These are phyloP conservation scores for Erythrophleum ivorense DNA, from an alignment of 331 rosid species.

Conservation along the genomic window DNA sequence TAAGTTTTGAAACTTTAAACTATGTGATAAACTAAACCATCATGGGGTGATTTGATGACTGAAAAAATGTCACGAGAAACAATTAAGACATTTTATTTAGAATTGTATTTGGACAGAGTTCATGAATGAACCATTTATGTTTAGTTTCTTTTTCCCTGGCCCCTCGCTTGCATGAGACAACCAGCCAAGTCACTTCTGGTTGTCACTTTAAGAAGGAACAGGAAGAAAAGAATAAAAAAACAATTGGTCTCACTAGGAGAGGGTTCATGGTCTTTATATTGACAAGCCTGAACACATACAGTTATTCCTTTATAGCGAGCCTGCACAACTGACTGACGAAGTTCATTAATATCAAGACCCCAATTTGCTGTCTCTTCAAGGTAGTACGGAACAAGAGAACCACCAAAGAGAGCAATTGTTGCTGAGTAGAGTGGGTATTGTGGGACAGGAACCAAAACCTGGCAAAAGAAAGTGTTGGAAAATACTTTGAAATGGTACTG, in stretches of 20 bases:
- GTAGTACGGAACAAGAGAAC: conserved; percentile 74
- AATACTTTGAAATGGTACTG: conserved; percentile 8
- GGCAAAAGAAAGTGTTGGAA: conserved; percentile 13
- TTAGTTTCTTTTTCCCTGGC: not conserved
- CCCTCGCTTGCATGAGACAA: not conserved
- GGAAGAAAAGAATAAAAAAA: not conserved
- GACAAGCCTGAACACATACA: conserved; percentile 45
- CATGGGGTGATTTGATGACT: not conserved
- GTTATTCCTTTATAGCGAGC: conserved; percentile 72
- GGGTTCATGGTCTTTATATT: conserved; percentile 3
- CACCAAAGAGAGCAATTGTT: conserved; percentile 62
- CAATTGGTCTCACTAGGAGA: not conserved
- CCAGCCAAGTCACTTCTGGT: not conserved
- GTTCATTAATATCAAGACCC: conserved; percentile 72
- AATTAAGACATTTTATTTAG: not conserved
- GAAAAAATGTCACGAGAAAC: not conserved
- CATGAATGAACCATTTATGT: not conserved
- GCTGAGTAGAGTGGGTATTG: conserved; percentile 84
- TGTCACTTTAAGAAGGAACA: not conserved
- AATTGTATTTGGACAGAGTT: conserved; percentile 3
- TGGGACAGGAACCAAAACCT: conserved; percentile 84
- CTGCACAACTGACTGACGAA: conserved; percentile 60
- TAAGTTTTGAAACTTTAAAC: conserved; percentile 6
- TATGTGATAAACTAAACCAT: not conserved
- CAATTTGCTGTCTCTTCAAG: conserved; percentile 80